Conservation (phyloP, 2,329 filamentous ascomycete species). For the Xylariaceae sp. region DNA sequence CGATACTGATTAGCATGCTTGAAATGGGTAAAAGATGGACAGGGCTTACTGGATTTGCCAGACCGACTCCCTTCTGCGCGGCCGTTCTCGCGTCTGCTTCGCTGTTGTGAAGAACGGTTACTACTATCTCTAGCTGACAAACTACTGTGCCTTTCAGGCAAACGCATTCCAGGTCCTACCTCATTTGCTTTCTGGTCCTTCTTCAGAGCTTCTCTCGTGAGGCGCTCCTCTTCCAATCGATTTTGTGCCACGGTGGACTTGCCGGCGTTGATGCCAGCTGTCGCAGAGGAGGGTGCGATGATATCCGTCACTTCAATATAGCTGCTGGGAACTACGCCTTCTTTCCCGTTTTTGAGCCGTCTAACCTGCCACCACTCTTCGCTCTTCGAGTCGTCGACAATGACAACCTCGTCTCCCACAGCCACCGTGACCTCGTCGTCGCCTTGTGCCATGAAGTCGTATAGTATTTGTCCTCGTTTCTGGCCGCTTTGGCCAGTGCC, state of each 20-base stretch:
- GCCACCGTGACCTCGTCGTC: constrained; percentile 94
- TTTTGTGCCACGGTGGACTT: constrained; percentile 73
- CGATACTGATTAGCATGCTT: constrained; percentile 9
- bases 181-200: constrained; percentile 62
- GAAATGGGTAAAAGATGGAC: background rate
- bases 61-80: constrained; percentile 50
- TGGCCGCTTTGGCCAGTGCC: constrained; percentile 61
- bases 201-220: constrained; percentile 75
- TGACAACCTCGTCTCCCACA: constrained; percentile 82
- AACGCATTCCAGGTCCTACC: constrained; percentile 73
- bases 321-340: constrained; percentile 93
- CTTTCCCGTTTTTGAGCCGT: constrained; percentile 83
- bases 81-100: constrained; percentile 65
- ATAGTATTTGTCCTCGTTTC: constrained; percentile 83
- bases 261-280: constrained; percentile 46
- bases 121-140: constrained; percentile 61
- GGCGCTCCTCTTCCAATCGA: constrained; percentile 72
- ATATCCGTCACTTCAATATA: constrained; percentile 86
- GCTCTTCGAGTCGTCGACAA: constrained; percentile 86
- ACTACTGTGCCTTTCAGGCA: constrained; percentile 77
- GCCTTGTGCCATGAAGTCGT: constrained; percentile 95
- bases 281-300: constrained; percentile 45
- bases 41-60: constrained; percentile 69
- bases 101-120: constrained; percentile 68
- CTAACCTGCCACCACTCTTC: constrained; percentile 99